Base-by-base conservation (phyloP, 2,329 filamentous ascomycete genomes). In the Chaetomium globosum region DNA sequence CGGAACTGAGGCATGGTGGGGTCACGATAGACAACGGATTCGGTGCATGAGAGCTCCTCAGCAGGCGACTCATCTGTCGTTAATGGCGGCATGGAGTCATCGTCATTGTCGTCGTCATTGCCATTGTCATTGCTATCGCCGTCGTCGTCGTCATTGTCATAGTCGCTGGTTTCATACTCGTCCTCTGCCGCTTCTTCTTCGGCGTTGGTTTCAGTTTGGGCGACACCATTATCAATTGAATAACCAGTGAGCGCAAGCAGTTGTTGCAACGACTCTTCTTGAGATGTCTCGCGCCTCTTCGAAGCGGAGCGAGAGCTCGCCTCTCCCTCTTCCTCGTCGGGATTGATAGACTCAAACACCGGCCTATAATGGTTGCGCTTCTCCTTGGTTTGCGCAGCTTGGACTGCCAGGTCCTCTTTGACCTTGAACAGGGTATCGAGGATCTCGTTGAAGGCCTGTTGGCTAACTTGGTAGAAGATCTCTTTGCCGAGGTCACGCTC, bases 391-490 rank as follows among this genome's bases (percentile, higher is more conserved):
- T 84, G 81, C 9, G 85, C 84, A 12, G 88, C 88, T 62, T 87
- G 83, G 65, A 95, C 78, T 1, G 92, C 88, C 21, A 91, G 76
- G 68, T 93, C 88, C 76, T 98, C 94, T 69, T 89, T 89, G 4
- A 84, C 82, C 70, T 89, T 89, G 80, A 99, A 99, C 0, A 99
- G 82, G 1, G 88, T 84, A 73, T 98, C 92, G 0, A 99, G 85
- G 2, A 98, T 81, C 77, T 98, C 93, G 73, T 98, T 97, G 79
- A 97, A 92, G 0, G 92, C 90, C 76, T 97, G 90, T 76, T 97
- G 93, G 0, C 92, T 93, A 36, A 96, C 88, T 75, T 97, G 91
- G 73, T 96, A 97, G 1, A 98, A 80, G 4, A 97, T 90, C 74
- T 98, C 92, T 71, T 90, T 92, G 46, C 92, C 92, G 6, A 92